phyloP scores from a whole-genome alignment of 345 rosid genomes.

The Eucalyptus sp. region DNA sequence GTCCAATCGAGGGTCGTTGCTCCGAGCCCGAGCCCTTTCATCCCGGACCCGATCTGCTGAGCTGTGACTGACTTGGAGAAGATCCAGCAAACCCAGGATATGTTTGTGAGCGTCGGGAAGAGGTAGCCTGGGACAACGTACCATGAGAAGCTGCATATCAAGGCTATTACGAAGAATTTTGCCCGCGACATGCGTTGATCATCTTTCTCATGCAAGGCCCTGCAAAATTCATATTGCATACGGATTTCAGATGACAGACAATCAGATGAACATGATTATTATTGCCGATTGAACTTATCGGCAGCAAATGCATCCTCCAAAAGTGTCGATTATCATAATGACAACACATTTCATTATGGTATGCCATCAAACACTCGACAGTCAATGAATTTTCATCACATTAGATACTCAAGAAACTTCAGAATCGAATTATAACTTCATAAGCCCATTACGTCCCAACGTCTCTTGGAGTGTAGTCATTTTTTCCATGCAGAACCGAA shows the following conservation, averaged over 20 bases:
- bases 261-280: neutral
- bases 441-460: neutral
- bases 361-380: neutral
- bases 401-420: neutral
- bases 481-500: neutral
- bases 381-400: neutral
- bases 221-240: neutral
- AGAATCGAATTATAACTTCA: neutral
- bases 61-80: constrained; percentile 5
- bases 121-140: neutral
- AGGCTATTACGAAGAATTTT: constrained; percentile 1
- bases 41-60: constrained; percentile 5
- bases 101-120: neutral
- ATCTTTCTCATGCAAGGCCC: constrained; percentile 8
- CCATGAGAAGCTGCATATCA: constrained; percentile 1
- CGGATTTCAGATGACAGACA: neutral
- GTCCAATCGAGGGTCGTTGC: constrained; percentile 1
- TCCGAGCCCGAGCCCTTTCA: constrained; percentile 3
- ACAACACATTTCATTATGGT: neutral
- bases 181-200: constrained; percentile 1
- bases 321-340: neutral
- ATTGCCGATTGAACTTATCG: neutral
- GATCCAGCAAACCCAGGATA: constrained; percentile 6
- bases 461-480: neutral
- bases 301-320: neutral